Percentiles rank a stretch among this genome's conserved stretches.
Conservation (phyloP, 2,329 filamentous ascomycete genomes). For the Neofusicoccum parvum region DNA sequence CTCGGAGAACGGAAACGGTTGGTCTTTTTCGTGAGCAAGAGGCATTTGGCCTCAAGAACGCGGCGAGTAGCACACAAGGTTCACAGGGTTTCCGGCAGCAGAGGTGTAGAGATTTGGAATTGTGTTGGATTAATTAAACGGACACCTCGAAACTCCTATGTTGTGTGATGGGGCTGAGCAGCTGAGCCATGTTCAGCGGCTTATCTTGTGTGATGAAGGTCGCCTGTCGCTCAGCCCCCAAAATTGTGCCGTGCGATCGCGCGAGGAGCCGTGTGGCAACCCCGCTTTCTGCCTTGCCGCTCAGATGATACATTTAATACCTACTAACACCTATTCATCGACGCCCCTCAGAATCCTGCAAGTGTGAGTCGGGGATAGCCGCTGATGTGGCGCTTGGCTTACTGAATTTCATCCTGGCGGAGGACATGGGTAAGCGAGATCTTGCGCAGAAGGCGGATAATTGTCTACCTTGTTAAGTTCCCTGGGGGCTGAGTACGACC, state of each 20-base stretch:
- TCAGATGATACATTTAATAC: not conserved
- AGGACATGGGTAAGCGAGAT: constrained; percentile 4
- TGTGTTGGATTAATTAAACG: not conserved
- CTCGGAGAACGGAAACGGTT: not conserved
- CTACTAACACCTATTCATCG: not conserved
- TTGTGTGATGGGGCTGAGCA: not conserved
- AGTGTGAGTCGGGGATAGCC: not conserved
- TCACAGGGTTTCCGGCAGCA: not conserved
- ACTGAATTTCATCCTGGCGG: constrained; percentile 8
- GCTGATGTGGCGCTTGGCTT: not conserved
- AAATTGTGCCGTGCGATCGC: not conserved
- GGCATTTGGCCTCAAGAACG: not conserved
- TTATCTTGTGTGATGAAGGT: not conserved
- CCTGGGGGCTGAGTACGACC: constrained; percentile 3
- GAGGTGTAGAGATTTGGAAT: not conserved
- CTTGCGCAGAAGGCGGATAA: not conserved
- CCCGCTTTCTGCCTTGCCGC: constrained; percentile 13
- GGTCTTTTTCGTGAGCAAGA: not conserved
- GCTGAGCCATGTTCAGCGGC: not conserved
- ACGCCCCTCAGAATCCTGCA: constrained; percentile 1
- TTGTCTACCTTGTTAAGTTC: not conserved
- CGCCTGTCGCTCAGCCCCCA: not conserved
- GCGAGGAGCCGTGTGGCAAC: not conserved
- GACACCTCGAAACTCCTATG: not conserved
- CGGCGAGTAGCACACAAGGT: not conserved